phyloP scores from a whole-genome alignment of 2,329 filamentous ascomycete genomes.

The Madurella mycetomatis region DNA sequence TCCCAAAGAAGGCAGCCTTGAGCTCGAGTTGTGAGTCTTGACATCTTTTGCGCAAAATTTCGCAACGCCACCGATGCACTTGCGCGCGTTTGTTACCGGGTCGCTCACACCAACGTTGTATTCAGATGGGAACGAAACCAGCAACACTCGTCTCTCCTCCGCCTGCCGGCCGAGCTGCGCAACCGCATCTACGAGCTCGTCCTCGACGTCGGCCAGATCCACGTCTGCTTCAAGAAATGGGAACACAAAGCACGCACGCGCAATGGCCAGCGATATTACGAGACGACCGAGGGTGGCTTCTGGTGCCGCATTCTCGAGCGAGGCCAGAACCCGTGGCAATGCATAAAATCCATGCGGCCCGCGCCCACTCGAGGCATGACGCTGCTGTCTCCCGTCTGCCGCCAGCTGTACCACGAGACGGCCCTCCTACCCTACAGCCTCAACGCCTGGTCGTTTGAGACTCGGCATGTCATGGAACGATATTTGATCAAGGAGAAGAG shows the following conservation, averaged over 20 bases:
- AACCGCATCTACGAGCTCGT: conserved; percentile 34
- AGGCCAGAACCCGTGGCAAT: conserved; percentile 30
- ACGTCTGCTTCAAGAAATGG: conserved; percentile 30
- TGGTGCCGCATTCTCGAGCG: conserved; percentile 28
- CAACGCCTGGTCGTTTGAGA: conserved; percentile 34
- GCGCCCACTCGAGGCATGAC: conserved; percentile 25
- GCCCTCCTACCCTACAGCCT: conserved; percentile 32
- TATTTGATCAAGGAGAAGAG: conserved; percentile 31
- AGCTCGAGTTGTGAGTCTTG: conserved; percentile 17
- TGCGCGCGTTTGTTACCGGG: no score
- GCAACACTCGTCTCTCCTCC: conserved; percentile 29
- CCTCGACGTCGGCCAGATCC: conserved; percentile 32
- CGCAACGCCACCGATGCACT: no score
- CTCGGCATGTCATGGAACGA: conserved; percentile 31
- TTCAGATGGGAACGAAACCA: conserved; percentile 28
- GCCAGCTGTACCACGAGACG: conserved; percentile 37
- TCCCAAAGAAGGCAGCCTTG: conserved; percentile 10
- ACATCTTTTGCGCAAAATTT: no score
- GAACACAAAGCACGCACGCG: conserved; percentile 21
- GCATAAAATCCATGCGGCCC: not conserved
- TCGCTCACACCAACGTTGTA: not conserved
- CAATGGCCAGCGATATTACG: conserved; percentile 19
- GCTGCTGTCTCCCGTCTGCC: conserved; percentile 32
- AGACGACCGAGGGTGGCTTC: conserved; percentile 28
- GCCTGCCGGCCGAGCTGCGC: conserved; percentile 32